Base-by-base conservation (phyloP, 176 grass and related monocot genomes). In the Triticum monococcum region DNA sequence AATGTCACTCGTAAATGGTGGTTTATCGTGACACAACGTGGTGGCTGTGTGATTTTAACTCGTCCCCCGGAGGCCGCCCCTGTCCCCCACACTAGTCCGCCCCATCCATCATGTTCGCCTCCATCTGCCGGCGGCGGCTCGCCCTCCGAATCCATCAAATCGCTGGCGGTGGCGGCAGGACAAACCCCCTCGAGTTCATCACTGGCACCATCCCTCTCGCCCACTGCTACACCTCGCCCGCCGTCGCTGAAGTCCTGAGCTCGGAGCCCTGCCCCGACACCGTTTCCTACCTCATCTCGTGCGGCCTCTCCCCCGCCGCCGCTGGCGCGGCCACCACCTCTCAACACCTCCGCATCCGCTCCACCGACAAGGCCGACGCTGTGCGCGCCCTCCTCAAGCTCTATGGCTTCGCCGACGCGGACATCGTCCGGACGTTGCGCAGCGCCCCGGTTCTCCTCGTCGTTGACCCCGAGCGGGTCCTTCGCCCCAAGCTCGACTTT, bases 401-500 rank as follows among this genome's bases (percentile, higher is more conserved):
- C 31, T 70, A 92, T 43, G 85, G 82, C n/a, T 92, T 92, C 88
- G 48, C 74, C 75, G 82, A 86, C 23, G 52, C 69, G 13, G 67
- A 86, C 30, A 50, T 95, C 66, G 24, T 79, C 75, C 26, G 4
- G 12, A 23, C 67, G 4, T 36, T 73, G 45, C 36, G 57, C 57
- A 9, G 9, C 5, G n/a, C 30, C 38, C 32, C 87, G 12, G 0
- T 11, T 16, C 1, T 92, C 20, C 88, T 90, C 87, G 11, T 16
- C 40, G 0, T 74, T 56, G 65, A 86, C 7, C 78, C 79, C 12
- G 69, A 86, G 16, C 61, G 24, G 22, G 85, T 70, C 46, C 10
- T 95, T 41, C 79, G 80, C 2, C 84, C 84, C 70, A 92, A 95
- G 78, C 80, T 95, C 46, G 90, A 92, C 9, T 72, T 88, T 36